phyloP scores from a whole-genome alignment of 2,329 filamentous ascomycete species.

The Epichloe baconii region DNA sequence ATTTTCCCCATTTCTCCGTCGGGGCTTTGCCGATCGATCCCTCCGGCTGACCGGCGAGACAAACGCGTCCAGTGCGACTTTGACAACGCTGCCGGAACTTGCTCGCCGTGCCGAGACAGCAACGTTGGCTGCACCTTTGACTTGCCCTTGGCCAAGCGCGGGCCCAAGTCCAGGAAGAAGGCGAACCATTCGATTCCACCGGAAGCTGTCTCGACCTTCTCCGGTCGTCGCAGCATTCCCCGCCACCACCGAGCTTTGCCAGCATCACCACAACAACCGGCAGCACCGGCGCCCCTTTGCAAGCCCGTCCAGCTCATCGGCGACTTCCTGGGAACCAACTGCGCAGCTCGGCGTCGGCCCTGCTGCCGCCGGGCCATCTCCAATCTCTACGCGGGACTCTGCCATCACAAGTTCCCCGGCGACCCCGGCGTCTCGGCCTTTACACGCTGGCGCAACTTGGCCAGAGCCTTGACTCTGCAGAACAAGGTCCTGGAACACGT shows the following conservation, averaged over 20 bases:
- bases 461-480: constrained; percentile 12
- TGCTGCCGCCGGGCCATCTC: constrained; percentile 11
- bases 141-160: constrained; percentile 23
- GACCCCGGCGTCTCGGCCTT: constrained; percentile 10
- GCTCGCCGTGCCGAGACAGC: constrained; percentile 21
- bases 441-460: constrained; percentile 18
- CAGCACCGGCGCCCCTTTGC: constrained; percentile 4
- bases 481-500: constrained; percentile 14
- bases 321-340: constrained; percentile 12
- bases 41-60: neutral
- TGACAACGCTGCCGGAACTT: constrained; percentile 11
- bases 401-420: constrained; percentile 5
- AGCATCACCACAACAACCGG: neutral
- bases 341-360: neutral
- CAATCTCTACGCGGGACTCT: constrained; percentile 11
- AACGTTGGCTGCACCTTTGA: constrained; percentile 23
- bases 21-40: constrained; percentile 5
- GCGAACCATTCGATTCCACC: constrained; percentile 8
- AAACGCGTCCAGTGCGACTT: constrained; percentile 15
- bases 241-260: neutral
- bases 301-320: constrained; percentile 10
- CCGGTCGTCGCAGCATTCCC: constrained; percentile 3
- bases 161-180: constrained; percentile 22
- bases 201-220: constrained; percentile 5
- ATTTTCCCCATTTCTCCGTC: neutral